Percentiles rank a stretch among this genome's conserved stretches.
Evolutionary conservation across 2,329 filamentous ascomycete genomes (phyloP).

Genomic region (Colletotrichum theobromicola): DNA sequence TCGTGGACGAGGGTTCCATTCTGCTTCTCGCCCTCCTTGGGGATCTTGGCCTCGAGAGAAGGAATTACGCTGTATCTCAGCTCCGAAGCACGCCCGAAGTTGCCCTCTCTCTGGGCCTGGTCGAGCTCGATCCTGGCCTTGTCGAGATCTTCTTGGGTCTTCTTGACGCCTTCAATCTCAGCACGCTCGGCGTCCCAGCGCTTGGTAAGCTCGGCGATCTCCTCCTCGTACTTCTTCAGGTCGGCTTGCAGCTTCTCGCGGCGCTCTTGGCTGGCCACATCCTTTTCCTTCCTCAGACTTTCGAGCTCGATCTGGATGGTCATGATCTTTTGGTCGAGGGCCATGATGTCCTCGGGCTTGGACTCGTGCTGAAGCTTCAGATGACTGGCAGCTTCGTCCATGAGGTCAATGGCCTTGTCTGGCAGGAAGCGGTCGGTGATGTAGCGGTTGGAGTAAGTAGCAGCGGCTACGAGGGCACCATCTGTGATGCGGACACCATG

Average conservation of each 20-base stretch:
- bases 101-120: slow-evolving; percentile 82
- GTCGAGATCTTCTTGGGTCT: slow-evolving; percentile 86
- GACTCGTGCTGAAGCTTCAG: slow-evolving; percentile 93
- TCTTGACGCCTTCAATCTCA: slow-evolving; percentile 88
- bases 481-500: slow-evolving; percentile 96
- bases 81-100: slow-evolving; percentile 91
- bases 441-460: slow-evolving; percentile 92
- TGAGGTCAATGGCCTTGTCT: slow-evolving; percentile 95
- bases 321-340: slow-evolving; percentile 92
- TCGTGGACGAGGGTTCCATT: slow-evolving; percentile 80
- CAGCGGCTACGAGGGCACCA: slow-evolving; percentile 87
- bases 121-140: slow-evolving; percentile 85
- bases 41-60: slow-evolving; percentile 76
- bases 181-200: slow-evolving; percentile 90
- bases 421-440: slow-evolving; percentile 95
- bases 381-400: slow-evolving; percentile 93
- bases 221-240: slow-evolving; percentile 77
- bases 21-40: slow-evolving; percentile 68
- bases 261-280: slow-evolving; percentile 86
- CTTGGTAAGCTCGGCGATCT: slow-evolving; percentile 75
- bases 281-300: slow-evolving; percentile 91
- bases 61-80: slow-evolving; percentile 90
- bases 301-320: slow-evolving; percentile 97
- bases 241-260: slow-evolving; percentile 83
- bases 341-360: slow-evolving; percentile 93